Evolutionary conservation across 2,329 filamentous ascomycete genomes (phyloP), one percentile per base, ranked within the genome.

Genomic region (Camptophora hylomeconis): DNA sequence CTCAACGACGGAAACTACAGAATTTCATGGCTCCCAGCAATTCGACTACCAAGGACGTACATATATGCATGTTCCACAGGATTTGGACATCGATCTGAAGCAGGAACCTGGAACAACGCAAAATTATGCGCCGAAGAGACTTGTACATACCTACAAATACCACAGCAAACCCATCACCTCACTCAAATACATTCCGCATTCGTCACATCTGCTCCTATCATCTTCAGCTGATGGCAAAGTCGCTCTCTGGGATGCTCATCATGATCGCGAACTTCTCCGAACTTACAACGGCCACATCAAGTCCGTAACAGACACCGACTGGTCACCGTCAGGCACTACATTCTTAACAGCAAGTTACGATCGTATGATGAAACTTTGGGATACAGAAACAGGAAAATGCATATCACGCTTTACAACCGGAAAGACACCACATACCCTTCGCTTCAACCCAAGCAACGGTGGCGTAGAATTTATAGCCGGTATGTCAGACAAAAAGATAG

Each of bases 401-500:
- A 61, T 93, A 41, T 77, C 73, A 46, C 82, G 83, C 33, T 98
- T 92, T 62, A 83, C 78, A 11, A 92, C 82, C 1, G 87, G 87
- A 49, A 92, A 92, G 61, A 95, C 84, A 9, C 87, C 89, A 4
- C 89, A 98, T 50, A 86, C 93, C 29, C 67, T 98, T 44, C 77
- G 81, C 43, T 95, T 95, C 67, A 92, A 95, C 56, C 86, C 87
- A 0, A 72, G 75, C 26, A 75, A 80, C 30, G 73, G 78, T 41
- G 72, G 76, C 6, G 79, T 89, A 51, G 87, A 95, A 54, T 98
- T 98, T 56, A 59, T 98, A 32, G 86, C 84, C 2, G 89, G 89
- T 47, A 92, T 95, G 82, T 89, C 82, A 20, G 87, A 98, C 57
- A 98, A 98, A 65, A 94, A 94, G 64, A 98, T 98, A 44, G 69